These are phyloP conservation scores for Sequoia sempervirens DNA, from an alignment of 75 land plant species.

Conservation along the genomic window DNA sequence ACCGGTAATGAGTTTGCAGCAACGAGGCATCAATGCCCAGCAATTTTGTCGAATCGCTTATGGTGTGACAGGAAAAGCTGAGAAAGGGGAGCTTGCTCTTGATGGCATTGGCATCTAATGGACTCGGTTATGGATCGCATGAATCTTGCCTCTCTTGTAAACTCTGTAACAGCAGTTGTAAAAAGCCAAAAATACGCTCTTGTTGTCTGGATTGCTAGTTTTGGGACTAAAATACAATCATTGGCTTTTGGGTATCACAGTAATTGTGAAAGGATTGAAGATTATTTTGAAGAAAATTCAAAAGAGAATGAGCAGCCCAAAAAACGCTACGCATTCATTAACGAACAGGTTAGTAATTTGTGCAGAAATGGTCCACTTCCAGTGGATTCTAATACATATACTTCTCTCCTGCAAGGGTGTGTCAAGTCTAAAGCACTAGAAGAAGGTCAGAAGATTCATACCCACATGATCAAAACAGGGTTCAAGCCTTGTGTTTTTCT, in stretches of 20 bases:
- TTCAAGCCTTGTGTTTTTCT: slow-evolving; percentile 15
- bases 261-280: neutral
- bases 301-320: neutral
- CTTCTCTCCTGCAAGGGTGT: neutral
- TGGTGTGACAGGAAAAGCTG: no score
- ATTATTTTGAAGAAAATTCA: neutral
- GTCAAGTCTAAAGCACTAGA: neutral
- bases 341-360: neutral
- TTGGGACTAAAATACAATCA: neutral
- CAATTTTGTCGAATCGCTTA: no score
- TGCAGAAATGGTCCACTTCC: neutral
- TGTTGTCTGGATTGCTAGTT: neutral
- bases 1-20: no score
- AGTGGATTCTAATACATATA: neutral
- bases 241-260: neutral
- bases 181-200: neutral
- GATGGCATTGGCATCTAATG: neutral
- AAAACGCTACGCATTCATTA: neutral
- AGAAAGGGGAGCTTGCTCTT: neutral
- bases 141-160: neutral
- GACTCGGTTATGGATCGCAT: neutral
- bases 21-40: no score
- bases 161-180: neutral
- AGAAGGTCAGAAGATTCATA: slow-evolving; percentile 14
- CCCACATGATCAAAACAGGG: slow-evolving; percentile 24